A percentile compares a stretch with the other conserved stretches of the same genome.
Evolutionary conservation across 768 basidiomycete species (phyloP).

Genomic region (Naematelia encephala): DNA sequence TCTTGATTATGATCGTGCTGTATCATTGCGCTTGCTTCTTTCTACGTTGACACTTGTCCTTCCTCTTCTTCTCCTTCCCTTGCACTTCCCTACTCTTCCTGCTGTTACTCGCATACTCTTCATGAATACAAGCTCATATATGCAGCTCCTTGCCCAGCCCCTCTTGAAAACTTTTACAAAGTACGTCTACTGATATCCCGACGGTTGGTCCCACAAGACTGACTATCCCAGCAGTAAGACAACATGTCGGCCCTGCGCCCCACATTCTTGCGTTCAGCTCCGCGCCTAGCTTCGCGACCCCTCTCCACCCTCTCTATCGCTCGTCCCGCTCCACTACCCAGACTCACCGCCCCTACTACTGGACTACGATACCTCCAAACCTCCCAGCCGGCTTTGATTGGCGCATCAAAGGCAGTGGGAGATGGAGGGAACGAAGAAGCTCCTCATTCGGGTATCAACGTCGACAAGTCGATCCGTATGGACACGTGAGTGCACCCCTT

Average conservation of each 20-base stretch:
- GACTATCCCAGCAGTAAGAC: not conserved
- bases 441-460: conserved; percentile 47
- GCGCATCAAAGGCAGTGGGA: conserved; percentile 21
- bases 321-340: conserved; percentile 6
- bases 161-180: too few relatives aligned
- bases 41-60: too few relatives aligned
- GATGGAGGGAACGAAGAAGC: conserved; percentile 46
- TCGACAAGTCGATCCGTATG: conserved; percentile 45
- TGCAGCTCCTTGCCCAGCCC: too few relatives aligned
- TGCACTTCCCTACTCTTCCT: too few relatives aligned
- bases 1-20: too few relatives aligned
- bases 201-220: too few relatives aligned
- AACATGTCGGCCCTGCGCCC: conserved; percentile 28
- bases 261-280: conserved; percentile 22
- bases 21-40: too few relatives aligned
- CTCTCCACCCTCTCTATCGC: conserved; percentile 17
- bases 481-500: conserved; percentile 44
- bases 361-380: not conserved
- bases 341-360: conserved; percentile 9
- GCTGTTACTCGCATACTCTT: too few relatives aligned
- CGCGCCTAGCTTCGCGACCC: conserved; percentile 9
- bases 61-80: not conserved
- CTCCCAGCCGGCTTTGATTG: not conserved
- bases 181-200: too few relatives aligned
- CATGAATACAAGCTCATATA: too few relatives aligned